These are phyloP conservation scores for Yarrowia alimentaria DNA, from an alignment of 805 yeast genomes.

Conservation along the genomic window DNA sequence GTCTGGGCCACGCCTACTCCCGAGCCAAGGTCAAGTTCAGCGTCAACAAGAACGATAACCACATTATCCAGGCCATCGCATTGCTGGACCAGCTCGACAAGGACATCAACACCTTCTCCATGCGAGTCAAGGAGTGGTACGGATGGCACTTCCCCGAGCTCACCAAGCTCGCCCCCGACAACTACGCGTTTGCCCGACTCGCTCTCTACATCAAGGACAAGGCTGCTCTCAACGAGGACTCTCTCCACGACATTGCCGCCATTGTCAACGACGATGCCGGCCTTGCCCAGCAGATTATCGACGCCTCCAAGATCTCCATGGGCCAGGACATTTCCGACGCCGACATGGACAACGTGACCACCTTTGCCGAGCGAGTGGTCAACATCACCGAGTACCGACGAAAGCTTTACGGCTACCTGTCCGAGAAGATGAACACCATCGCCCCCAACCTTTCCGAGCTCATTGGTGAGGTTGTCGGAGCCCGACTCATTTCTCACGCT, in stretches of 20 bases:
- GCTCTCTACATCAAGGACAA: slow-evolving; percentile 86
- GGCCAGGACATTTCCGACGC: slow-evolving; percentile 96
- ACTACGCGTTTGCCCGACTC: slow-evolving; percentile 89
- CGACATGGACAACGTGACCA: slow-evolving; percentile 83
- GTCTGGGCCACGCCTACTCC: slow-evolving; percentile 98
- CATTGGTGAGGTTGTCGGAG: slow-evolving; percentile 98
- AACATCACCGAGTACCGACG: slow-evolving; percentile 96
- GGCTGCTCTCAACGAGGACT: slow-evolving; percentile 91
- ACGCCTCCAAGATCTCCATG: slow-evolving; percentile 98
- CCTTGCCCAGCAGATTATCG: slow-evolving; percentile 71
- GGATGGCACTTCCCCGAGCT: slow-evolving; percentile 99
- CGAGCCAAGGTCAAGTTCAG: slow-evolving; percentile 98
- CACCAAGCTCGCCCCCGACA: slow-evolving; percentile 94
- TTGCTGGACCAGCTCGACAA: slow-evolving; percentile 94
- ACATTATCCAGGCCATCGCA: slow-evolving; percentile 97
- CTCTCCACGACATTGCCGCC: slow-evolving; percentile 88
- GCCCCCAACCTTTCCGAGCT: slow-evolving; percentile 96
- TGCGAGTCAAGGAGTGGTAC: slow-evolving; percentile 99
- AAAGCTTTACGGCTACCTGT: slow-evolving; percentile 85
- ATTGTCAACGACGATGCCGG: slow-evolving; percentile 89
- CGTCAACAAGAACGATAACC: slow-evolving; percentile 98
- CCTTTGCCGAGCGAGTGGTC: slow-evolving; percentile 93
- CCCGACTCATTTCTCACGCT: slow-evolving; percentile 95
- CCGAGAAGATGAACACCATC: slow-evolving; percentile 96
- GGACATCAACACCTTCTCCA: slow-evolving; percentile 95